phyloP scores from a whole-genome alignment of 768 basidiomycete genomes.

The Pseudohyphozyma bogoriensis region DNA sequence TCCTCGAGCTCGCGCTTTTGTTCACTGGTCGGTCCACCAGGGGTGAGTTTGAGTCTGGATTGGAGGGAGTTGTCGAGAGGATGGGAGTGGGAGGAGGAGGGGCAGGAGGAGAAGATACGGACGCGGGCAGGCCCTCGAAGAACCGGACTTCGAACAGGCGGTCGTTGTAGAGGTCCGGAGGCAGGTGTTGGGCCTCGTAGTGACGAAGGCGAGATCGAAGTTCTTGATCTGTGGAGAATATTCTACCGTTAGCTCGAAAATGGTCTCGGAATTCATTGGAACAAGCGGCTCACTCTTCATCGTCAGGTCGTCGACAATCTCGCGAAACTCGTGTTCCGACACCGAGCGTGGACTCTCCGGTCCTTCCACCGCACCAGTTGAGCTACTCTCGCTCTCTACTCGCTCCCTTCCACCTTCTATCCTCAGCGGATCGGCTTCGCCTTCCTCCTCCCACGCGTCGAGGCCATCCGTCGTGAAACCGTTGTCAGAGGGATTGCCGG shows the following conservation, averaged over 20 bases:
- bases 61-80: too few species aligned
- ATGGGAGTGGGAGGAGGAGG: too few species aligned
- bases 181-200: slow-evolving; percentile 5
- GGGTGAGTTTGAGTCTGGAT: neutral
- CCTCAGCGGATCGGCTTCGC: too few species aligned
- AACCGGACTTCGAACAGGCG: slow-evolving; percentile 23
- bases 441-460: too few species aligned
- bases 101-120: neutral
- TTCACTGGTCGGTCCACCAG: neutral
- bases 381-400: too few species aligned
- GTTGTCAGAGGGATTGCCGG: too few species aligned
- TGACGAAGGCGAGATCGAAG: slow-evolving; percentile 5
- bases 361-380: too few species aligned
- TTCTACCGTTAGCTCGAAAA: neutral
- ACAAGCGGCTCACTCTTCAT: neutral
- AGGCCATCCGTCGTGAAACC: too few species aligned
- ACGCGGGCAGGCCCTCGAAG: slow-evolving; percentile 17
- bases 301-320: neutral
- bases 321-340: neutral
- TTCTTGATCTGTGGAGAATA: slow-evolving; percentile 6
- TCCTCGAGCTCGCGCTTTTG: slow-evolving; percentile 17
- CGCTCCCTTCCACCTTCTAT: too few species aligned
- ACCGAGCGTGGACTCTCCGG: too few species aligned
- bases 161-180: slow-evolving; percentile 7
- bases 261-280: too few species aligned